phyloP scores from a whole-genome alignment of 169 alveolate species.

The Perkinsus marinus region DNA sequence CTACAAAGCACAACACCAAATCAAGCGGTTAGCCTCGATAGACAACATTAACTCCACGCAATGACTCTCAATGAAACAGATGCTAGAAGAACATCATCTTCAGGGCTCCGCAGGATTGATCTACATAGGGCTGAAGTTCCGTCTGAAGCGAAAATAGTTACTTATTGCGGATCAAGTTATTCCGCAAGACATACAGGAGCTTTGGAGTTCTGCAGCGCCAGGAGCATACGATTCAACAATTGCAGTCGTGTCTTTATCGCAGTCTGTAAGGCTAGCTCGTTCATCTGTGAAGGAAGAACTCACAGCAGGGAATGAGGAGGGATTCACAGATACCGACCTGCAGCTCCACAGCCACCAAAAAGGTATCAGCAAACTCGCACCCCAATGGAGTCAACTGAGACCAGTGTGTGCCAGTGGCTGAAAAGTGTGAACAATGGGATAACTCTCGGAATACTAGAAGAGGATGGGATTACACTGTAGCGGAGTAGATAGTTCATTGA shows the following conservation, averaged over 20 bases:
- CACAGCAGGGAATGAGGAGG: neutral
- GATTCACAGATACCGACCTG: neutral
- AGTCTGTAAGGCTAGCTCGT: neutral
- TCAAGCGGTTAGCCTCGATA: neutral
- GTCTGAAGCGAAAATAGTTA: neutral
- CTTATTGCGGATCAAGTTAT: neutral
- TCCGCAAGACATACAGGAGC: neutral
- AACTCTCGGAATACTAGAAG: neutral
- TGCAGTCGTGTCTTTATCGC: neutral
- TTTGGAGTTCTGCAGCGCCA: neutral
- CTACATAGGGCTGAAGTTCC: neutral
- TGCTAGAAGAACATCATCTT: neutral
- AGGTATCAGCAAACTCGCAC: neutral
- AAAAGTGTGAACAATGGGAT: neutral
- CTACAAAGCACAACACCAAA: neutral
- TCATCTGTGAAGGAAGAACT: neutral
- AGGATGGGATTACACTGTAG: neutral
- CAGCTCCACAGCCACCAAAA: neutral
- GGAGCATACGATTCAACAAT: neutral
- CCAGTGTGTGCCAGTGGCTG: neutral
- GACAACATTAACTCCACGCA: neutral
- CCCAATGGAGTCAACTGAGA: neutral
- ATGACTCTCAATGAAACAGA: neutral
- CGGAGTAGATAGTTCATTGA: neutral
- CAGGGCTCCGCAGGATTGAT: neutral